Evolutionary conservation across 164 flowering plant genomes (phyloP).

Genomic region (Nelumbo lutea): DNA sequence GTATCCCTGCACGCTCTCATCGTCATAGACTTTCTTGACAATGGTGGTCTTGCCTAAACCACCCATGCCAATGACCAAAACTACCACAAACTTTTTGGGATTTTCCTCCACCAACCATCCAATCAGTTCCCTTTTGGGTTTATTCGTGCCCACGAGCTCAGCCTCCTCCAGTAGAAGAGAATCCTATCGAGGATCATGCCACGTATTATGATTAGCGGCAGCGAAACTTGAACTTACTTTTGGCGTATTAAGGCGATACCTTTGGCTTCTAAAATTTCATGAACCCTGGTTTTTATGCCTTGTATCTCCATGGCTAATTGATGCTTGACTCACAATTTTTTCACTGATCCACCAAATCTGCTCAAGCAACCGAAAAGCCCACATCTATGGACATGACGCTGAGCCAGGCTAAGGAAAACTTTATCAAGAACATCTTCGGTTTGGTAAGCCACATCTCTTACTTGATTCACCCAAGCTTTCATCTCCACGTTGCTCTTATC

Average conservation of each 20-base stretch:
- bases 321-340: neutral
- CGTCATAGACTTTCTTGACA: no score
- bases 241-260: neutral
- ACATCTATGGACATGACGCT: neutral
- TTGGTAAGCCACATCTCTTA: neutral
- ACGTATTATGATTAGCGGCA: neutral
- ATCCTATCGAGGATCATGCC: neutral
- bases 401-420: neutral
- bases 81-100: neutral
- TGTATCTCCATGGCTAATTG: neutral
- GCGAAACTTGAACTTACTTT: neutral
- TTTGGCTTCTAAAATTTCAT: neutral
- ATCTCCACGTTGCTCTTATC: neutral
- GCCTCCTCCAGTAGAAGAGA: neutral
- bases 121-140: neutral
- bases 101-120: neutral
- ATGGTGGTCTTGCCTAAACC: neutral
- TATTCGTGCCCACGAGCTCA: slow-evolving; percentile 5
- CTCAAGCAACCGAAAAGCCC: neutral
- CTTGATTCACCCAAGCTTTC: slow-evolving; percentile 13
- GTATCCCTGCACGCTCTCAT: neutral
- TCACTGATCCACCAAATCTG: neutral
- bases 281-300: no score
- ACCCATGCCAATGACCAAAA: neutral
- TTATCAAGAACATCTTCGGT: slow-evolving; percentile 8